Evolutionary conservation across 176 grass and related monocot species (phyloP), one percentile per base, ranked within the genome.

Genomic region (Aegilops sharonensis): DNA sequence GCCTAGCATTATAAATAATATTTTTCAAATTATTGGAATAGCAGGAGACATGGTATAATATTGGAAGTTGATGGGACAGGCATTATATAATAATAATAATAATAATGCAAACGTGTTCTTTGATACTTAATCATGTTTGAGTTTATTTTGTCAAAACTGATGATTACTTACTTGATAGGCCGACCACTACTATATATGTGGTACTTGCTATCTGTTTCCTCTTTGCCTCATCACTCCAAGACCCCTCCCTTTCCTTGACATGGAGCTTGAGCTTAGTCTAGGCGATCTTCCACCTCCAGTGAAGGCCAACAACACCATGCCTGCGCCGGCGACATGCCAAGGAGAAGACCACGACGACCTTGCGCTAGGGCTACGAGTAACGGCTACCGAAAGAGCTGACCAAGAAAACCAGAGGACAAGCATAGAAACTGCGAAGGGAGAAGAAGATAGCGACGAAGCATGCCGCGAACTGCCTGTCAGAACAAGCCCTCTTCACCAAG

Each of bases 211-310:
- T 18, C 17, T 66, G 59, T 27, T 68, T 61, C 68, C 60, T 81
- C 72, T 78, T 83, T 14, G 73, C 68, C 37, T 68, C 37, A 66
- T 80, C 60, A 72, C 78, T 85, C 18, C 78, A 57, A 65, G 4
- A 43, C 30, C 37, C 65, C 36, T 18, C 68, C 13, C 36, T 39
- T 57, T 76, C 68, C 29, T 63, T 39, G 77, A 42, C 54, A 91
- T 91, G 90, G 78, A 91, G 52, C 90, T 91, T 81, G 82, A 77
- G 77, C 82, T 91, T 71, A 81, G 82, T 88, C 90, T 91, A 69
- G 90, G 90, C 18, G 71, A 85, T 43, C 81, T 86, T 72, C 54
- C 42, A 78, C 31, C 86, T 64, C 64, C 82, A 77, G 52, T 24
- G 12, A 88, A 70, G 70, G 42, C 20, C 18, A 24, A 31, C 37